Base-by-base conservation (phyloP, 2,329 filamentous ascomycete species). In the Aspergillus fumigatus region DNA sequence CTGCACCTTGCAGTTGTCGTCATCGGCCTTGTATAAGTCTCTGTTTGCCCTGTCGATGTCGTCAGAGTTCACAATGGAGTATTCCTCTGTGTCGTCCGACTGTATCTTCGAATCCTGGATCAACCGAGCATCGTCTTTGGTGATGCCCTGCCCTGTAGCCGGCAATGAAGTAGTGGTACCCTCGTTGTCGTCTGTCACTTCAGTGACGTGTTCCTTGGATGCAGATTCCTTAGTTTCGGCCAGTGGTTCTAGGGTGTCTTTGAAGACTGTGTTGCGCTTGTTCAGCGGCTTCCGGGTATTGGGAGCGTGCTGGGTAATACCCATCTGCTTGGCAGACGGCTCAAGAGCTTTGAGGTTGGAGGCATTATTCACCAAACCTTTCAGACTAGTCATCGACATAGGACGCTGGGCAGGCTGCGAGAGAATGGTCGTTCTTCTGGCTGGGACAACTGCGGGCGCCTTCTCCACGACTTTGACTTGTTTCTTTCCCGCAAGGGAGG, bases 331-430 rank as follows among this genome's bases (percentile, higher is more conserved):
- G 40, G 70, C 69, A 53, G 69, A 65, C 32, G 65, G 59, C 40
- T 73, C 72, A 43, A 66, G 61, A 21, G 66, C 65, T 48, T 71
- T 73, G n/a, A 66, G 50, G 59, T 64, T 69, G 51, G 67, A 63
- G 49, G 64, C 65, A 54, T 70, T 72, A 54, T 69, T 73, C 56
- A 75, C 53, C 45, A 74, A 50, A 61, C 70, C 71, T 61, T 76
- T 78, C 53, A 76, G 55, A 19, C 70, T 64, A 21, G 74, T 65
- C 51, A 74, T 67, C 23, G 72, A 74, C 47, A 82, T 64, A 27
- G 83, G 82, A 57, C 85, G 80, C 65, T 88, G 84, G n/a, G 84
- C 83, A n/a, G 85, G 85, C 62, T 83, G 80, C 41, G 77, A 73
- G 48, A 83, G 72, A 32, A 78, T 71, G 17, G 74, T 70, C 7